phyloP scores from a whole-genome alignment of 192 early-diverging fungal species.

The Funneliformis geosporum region DNA sequence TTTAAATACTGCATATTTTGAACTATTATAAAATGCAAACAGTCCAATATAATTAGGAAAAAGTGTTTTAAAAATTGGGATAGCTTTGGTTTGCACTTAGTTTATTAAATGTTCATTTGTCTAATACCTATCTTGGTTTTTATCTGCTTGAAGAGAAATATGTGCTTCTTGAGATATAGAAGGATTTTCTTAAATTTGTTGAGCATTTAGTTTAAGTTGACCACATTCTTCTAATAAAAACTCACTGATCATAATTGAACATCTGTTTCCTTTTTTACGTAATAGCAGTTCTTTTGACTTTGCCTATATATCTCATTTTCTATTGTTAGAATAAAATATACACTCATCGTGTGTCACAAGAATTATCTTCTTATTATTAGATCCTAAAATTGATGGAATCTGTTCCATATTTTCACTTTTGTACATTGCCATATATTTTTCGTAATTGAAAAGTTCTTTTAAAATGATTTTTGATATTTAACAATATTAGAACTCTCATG shows the following conservation, averaged over 20 bases:
- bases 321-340: constrained; percentile 22
- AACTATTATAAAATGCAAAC: too few species aligned
- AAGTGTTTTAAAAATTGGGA: constrained; percentile 15
- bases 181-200: background rate
- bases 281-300: background rate
- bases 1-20: too few species aligned
- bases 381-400: background rate
- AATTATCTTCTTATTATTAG: background rate
- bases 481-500: constrained; percentile 39
- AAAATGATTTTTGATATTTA: constrained; percentile 18
- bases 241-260: background rate
- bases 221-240: too few species aligned
- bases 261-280: constrained; percentile 13
- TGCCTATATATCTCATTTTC: background rate
- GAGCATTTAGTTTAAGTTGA: background rate
- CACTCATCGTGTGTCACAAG: background rate
- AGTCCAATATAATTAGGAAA: too few species aligned
- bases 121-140: constrained; percentile 25
- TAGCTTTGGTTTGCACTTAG: constrained; percentile 32
- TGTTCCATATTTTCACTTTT: background rate
- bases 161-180: background rate
- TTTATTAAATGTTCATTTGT: constrained; percentile 14
- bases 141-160: background rate
- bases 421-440: too few species aligned
- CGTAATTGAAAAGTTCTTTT: background rate